A percentile compares a stretch with the other conserved stretches of the same genome.
These are phyloP conservation scores for Cynara cardunculus DNA, from an alignment of 129 eudicot species.

Conservation along the genomic window DNA sequence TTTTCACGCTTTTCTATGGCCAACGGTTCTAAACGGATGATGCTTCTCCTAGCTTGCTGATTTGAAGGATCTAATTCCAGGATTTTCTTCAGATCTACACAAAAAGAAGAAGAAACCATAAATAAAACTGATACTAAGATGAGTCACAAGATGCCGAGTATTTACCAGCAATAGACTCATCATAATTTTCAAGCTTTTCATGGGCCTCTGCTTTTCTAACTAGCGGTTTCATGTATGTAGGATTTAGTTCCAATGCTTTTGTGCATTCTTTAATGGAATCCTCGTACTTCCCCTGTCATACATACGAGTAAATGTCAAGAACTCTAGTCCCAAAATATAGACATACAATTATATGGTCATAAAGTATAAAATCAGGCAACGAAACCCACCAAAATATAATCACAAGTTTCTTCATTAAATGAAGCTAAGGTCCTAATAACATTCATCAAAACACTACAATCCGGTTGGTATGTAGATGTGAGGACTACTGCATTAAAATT, in stretches of 20 bases:
- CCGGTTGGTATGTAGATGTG: background rate
- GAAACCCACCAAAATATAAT: background rate
- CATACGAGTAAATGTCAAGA: background rate
- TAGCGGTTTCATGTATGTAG: conserved; percentile 68
- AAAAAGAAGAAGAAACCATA: background rate
- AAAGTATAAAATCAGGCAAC: background rate
- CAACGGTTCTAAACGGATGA: conserved; percentile 69
- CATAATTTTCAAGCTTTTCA: conserved; percentile 86
- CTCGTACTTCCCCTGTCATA: conserved; percentile 59
- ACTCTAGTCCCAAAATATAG: background rate
- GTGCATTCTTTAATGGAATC: conserved; percentile 85
- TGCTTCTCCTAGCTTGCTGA: conserved; percentile 59
- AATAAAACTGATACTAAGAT: background rate
- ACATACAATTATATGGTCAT: background rate
- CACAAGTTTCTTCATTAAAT: background rate
- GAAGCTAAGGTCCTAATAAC: background rate
- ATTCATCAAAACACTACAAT: background rate
- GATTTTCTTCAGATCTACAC: conserved; percentile 63
- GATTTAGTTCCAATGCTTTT: conserved; percentile 80
- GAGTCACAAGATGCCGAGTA: background rate
- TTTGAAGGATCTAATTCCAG: conserved; percentile 79
- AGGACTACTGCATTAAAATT: background rate
- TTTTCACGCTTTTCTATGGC: conserved; percentile 93
- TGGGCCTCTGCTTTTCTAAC: conserved; percentile 85
- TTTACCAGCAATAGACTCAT: conserved; percentile 82